These are phyloP conservation scores for Solanum hybrid DNA, from an alignment of 305 asterid genomes.

Conservation along the genomic window DNA sequence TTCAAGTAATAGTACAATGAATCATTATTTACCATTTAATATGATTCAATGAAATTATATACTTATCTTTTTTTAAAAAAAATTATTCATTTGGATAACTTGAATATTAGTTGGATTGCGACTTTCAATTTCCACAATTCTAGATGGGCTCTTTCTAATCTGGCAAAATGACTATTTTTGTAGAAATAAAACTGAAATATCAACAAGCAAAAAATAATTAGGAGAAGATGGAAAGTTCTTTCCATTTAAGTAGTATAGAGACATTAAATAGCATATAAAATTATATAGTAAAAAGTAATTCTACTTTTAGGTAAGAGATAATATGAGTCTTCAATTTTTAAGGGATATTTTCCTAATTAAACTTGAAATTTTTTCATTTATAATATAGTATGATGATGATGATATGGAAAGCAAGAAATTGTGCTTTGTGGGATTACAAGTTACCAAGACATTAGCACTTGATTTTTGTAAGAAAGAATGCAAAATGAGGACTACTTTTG, in stretches of 20 bases:
- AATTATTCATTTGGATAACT: background rate
- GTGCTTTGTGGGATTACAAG: background rate
- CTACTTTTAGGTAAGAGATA: background rate
- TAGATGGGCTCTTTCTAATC: background rate
- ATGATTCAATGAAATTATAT: background rate
- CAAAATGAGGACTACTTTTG: background rate
- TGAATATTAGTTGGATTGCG: background rate
- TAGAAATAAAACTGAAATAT: background rate
- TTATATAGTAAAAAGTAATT: no score
- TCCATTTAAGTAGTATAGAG: background rate
- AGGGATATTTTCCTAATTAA: background rate
- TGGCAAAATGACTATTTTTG: background rate
- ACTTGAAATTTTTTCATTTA: background rate
- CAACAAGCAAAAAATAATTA: background rate
- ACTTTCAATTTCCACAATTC: background rate
- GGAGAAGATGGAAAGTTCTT: background rate
- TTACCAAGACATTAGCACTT: background rate
- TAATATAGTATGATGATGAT: background rate
- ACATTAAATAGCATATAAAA: background rate
- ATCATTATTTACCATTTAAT: background rate
- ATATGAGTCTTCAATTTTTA: background rate
- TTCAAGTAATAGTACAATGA: background rate
- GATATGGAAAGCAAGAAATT: background rate
- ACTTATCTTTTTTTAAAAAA: background rate
- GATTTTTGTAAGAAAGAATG: background rate